Evolutionary conservation across 257 asterid species (phyloP).

Genomic region (Eucommia ulmoides): DNA sequence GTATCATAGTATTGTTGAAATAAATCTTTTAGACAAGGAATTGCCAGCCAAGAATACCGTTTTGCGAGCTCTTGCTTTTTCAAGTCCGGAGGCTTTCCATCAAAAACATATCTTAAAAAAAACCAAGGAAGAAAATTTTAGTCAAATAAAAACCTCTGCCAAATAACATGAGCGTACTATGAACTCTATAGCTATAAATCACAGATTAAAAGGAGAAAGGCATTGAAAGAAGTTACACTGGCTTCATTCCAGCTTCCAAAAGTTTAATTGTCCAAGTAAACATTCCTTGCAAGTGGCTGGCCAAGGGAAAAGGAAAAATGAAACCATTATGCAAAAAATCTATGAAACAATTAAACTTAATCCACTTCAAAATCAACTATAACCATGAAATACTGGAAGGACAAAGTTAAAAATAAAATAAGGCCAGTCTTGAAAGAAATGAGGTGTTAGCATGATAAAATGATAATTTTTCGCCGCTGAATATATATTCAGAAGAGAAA

Average conservation of each 20-base stretch:
- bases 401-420: no score
- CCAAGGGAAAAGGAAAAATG: background rate
- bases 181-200: background rate
- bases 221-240: slow-evolving; percentile 41
- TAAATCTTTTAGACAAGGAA: background rate
- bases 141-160: slow-evolving; percentile 4
- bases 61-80: slow-evolving; percentile 96
- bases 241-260: slow-evolving; percentile 98
- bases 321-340: no score
- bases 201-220: slow-evolving; percentile 5
- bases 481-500: background rate
- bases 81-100: slow-evolving; percentile 93
- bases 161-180: slow-evolving; percentile 6
- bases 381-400: no score
- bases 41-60: slow-evolving; percentile 37
- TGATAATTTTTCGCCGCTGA: background rate
- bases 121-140: slow-evolving; percentile 4
- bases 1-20: background rate
- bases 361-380: background rate
- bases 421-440: no score
- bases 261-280: slow-evolving; percentile 86
- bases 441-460: background rate
- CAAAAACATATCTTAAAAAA: slow-evolving; percentile 70
- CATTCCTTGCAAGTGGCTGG: slow-evolving; percentile 94
- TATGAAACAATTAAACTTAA: no score